Evolutionary conservation across 108 stramenopile genomes (phyloP), one percentile per base, ranked within the genome.

Genomic region (Heterococcus sp.): DNA sequence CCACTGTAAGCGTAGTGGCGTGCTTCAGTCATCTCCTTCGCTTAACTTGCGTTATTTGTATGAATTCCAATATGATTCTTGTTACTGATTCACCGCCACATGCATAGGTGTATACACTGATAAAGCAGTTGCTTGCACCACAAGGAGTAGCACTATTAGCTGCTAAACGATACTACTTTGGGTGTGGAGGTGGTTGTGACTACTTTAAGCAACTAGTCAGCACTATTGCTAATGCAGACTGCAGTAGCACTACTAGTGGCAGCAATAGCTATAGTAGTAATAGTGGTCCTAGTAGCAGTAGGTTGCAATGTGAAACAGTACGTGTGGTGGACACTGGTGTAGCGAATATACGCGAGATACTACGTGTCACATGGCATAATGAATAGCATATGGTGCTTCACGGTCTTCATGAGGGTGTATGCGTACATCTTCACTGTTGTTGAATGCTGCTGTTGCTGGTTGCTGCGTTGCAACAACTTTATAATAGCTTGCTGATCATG

Each of bases 131-230:
- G 38, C 28, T 81, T 1, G 72, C 75, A 2, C 82, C 74, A 2
- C 69, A 30, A 11, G 83, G 75, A 1, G 39, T 35, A 0, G 83
- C 83, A 14, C 46, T 84, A 31, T 75, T 84, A 36, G 83, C 83
- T 14, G 77, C 75, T 11, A 84, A 84, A 71, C 83, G 83, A 27
- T 84, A 76, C 64, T 84, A 84, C 65, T 84, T 84, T 76, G 83
- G 83, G 30, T 75, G 75, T 31, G 83, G 83, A 32, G 83, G 83
- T 32, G 64, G 66, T 35, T 69, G 68, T 4, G 68, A 39, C 31
- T 32, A 84, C 64, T 76, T 84, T 3, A 67, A 38, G 1, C 67
- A 35, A 2, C 69, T 27, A 21, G 71, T 35, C 29, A 37, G 63
- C 2, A 64, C 75, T 33, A 27, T 36, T 1, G 35, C 66, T 34